These are phyloP conservation scores for Pseudonectria foliicola DNA, from an alignment of 2,329 filamentous ascomycete genomes.

Conservation along the genomic window DNA sequence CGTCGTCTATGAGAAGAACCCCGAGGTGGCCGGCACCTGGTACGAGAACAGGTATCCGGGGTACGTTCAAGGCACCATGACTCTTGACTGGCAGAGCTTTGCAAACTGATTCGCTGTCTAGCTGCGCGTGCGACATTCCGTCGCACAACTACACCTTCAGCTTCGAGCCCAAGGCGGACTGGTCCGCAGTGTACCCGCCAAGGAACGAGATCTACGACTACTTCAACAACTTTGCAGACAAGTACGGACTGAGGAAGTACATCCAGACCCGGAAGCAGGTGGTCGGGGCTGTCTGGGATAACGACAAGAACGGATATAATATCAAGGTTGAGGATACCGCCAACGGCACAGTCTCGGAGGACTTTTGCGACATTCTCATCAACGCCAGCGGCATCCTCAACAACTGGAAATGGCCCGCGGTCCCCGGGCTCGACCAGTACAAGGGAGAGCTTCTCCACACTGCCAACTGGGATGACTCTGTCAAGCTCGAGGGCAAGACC, in stretches of 20 bases:
- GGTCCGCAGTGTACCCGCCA: conserved; percentile 50
- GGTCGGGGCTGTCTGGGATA: conserved; percentile 37
- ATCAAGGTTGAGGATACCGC: conserved; percentile 29
- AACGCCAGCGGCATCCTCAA: conserved; percentile 42
- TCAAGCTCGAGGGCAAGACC: conserved; percentile 29
- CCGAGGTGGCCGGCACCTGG: conserved; percentile 50
- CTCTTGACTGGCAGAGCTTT: neutral
- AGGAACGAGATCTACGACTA: conserved; percentile 51
- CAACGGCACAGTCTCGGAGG: conserved; percentile 2
- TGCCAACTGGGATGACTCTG: conserved; percentile 41
- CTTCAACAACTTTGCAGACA: conserved; percentile 39
- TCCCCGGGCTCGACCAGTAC: conserved; percentile 39
- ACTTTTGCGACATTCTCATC: conserved; percentile 37
- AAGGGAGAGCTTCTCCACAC: conserved; percentile 45
- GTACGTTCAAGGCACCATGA: neutral
- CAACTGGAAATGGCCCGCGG: conserved; percentile 44
- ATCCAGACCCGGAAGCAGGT: conserved; percentile 40
- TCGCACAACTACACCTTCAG: conserved; percentile 45
- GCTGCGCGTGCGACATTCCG: conserved; percentile 46
- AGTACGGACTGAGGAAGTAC: conserved; percentile 36
- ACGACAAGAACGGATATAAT: conserved; percentile 35
- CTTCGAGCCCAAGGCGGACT: conserved; percentile 36
- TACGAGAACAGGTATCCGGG: conserved; percentile 53
- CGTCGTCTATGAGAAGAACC: conserved; percentile 48
- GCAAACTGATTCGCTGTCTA: neutral